Conservation (phyloP, 768 basidiomycete species). For the Lactarius evosmus region DNA sequence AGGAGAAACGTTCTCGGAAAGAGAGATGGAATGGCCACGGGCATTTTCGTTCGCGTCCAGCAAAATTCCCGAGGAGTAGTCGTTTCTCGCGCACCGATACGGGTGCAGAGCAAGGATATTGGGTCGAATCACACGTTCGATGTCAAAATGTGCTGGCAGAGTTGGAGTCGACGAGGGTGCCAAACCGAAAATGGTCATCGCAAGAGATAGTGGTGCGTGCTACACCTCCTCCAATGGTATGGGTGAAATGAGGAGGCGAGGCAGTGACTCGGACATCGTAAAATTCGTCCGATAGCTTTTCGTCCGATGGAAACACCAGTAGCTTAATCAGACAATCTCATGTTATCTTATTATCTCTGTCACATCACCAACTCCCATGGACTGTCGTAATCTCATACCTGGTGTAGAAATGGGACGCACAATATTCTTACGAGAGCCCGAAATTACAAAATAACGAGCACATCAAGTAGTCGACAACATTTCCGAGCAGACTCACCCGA, state of each 20-base stretch:
- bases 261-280: not conserved
- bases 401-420: too few species aligned
- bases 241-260: not conserved
- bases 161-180: slow-evolving; percentile 40
- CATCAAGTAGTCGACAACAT: not conserved
- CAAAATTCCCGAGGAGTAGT: slow-evolving; percentile 87
- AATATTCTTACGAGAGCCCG: too few species aligned
- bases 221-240: not conserved
- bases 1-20: not conserved
- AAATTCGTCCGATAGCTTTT: not conserved
- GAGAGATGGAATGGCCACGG: slow-evolving; percentile 72
- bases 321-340: too few species aligned
- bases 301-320: too few species aligned
- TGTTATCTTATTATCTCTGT: too few species aligned
- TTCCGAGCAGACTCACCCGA: not conserved
- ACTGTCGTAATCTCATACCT: too few species aligned
- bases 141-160: slow-evolving; percentile 77
- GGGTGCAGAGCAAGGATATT: slow-evolving; percentile 91
- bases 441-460: slow-evolving; percentile 9
- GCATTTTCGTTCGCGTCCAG: slow-evolving; percentile 99
- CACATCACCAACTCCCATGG: too few species aligned
- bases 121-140: slow-evolving; percentile 82
- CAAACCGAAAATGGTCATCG: slow-evolving; percentile 67
- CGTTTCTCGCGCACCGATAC: slow-evolving; percentile 94
- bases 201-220: not conserved